Evolutionary conservation across 495 filamentous ascomycete genomes (phyloP).

Genomic region (Lepraria neglecta): DNA sequence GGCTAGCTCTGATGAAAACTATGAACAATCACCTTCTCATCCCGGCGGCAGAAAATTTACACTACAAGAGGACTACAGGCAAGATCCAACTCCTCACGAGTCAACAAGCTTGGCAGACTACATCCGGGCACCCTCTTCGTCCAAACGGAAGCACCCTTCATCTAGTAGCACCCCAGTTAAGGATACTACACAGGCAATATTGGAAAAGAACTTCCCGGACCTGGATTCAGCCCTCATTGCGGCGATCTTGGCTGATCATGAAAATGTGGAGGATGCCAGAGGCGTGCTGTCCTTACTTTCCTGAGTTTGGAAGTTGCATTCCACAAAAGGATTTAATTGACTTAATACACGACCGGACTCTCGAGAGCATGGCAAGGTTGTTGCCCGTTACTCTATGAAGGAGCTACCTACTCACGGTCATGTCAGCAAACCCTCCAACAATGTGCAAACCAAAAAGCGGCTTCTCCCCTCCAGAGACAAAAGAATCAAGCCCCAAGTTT

Average conservation of each 20-base stretch:
- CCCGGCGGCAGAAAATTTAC: neutral
- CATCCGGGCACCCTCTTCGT: constrained; percentile 1
- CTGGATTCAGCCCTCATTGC: constrained; percentile 24
- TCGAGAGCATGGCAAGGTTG: too few relatives aligned
- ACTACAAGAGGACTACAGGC: constrained; percentile 20
- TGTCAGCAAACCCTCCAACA: too few relatives aligned
- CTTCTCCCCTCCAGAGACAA: too few relatives aligned
- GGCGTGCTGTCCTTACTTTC: constrained; percentile 13
- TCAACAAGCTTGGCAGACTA: constrained; percentile 23
- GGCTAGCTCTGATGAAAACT: too few relatives aligned
- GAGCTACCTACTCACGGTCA: too few relatives aligned
- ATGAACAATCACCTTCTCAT: neutral
- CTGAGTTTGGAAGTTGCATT: constrained; percentile 3
- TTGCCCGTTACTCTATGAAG: too few relatives aligned
- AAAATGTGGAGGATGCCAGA: constrained; percentile 13
- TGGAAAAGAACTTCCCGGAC: constrained; percentile 20
- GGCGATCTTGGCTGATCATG: constrained; percentile 22
- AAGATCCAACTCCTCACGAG: constrained; percentile 17
- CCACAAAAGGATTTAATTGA: neutral
- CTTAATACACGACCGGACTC: too few relatives aligned
- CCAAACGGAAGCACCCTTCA: neutral
- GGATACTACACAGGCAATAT: neutral
- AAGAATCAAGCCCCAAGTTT: too few relatives aligned
- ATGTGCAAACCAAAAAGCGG: too few relatives aligned
- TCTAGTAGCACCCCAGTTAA: neutral